These are phyloP conservation scores for Leishmania braziliensis DNA, from an alignment of 208 protist species.

Conservation along the genomic window DNA sequence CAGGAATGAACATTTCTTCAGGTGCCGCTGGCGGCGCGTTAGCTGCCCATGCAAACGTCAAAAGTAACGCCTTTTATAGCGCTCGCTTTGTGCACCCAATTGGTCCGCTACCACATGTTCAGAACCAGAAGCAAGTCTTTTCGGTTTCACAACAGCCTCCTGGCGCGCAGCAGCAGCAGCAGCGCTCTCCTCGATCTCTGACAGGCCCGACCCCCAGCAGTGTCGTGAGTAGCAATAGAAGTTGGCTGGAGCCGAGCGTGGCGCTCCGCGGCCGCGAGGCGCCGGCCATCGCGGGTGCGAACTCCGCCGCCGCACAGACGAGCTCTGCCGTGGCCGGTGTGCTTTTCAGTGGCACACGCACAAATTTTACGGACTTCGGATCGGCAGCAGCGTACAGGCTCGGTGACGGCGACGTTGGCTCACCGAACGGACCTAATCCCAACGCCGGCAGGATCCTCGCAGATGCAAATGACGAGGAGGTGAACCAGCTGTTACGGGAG, in stretches of 20 bases:
- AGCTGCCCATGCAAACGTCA: not conserved
- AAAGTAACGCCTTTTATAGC: slow-evolving; percentile 10
- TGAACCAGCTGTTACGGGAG: slow-evolving; percentile 79
- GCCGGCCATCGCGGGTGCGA: slow-evolving; percentile 38
- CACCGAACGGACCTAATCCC: slow-evolving; percentile 19
- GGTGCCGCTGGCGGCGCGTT: not conserved
- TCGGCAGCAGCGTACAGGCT: slow-evolving; percentile 32
- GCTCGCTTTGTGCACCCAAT: not conserved
- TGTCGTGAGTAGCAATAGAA: not conserved
- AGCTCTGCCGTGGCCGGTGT: slow-evolving; percentile 31
- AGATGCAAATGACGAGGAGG: slow-evolving; percentile 78
- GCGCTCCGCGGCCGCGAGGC: slow-evolving; percentile 25
- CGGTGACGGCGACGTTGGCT: slow-evolving; percentile 23
- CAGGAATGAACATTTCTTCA: not conserved
- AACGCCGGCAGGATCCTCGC: slow-evolving; percentile 9
- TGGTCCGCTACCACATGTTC: not conserved
- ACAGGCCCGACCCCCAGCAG: not conserved
- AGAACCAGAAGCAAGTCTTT: not conserved
- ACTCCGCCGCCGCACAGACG: slow-evolving; percentile 34
- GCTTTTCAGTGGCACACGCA: slow-evolving; percentile 51
- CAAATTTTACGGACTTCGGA: slow-evolving; percentile 48
- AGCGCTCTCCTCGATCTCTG: slow-evolving; percentile 9
- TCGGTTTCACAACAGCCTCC: not conserved
- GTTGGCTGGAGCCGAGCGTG: slow-evolving; percentile 4
- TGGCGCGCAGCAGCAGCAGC: slow-evolving; percentile 17